Evolutionary conservation across 345 rosid species (phyloP), one percentile per base, ranked within the genome.

Genomic region (Salix brachista): DNA sequence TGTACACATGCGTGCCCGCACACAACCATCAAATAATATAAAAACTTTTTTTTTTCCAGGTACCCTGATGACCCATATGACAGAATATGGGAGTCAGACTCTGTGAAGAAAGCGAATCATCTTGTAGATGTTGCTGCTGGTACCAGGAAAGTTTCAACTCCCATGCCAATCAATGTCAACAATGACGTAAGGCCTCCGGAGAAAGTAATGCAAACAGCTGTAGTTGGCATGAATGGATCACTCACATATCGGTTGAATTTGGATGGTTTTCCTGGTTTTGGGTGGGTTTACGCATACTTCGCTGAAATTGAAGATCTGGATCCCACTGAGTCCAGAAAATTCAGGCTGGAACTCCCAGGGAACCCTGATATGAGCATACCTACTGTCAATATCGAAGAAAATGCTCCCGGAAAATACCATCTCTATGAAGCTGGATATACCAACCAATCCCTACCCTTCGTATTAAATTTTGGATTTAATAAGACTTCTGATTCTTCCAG

Each of bases 121-220:
- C 94, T 94, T 50, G 99, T 96, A 19, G 98, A 96, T 86, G 98
- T 96, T 73, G 98, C 99, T 70, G 82, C 83, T 68, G 99, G 99
- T 74, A 96, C 99, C 25, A 69, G 60, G 83, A 84, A 82, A 73
- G 88, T 96, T 42, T 94, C 97, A 9, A 96, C 99, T 41, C 56
- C 74, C 70, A 69, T 70, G 83, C 87, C 97, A 1, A 90, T 96
- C 1, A 86, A 84, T 76, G 77, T 80, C 10, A 68, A 74, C 76
- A 80, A 37, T 41, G 65, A 76, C 41, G 91, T 88, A 50, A 83
- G 65, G 85, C 91, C 99, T n/a, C 99, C 99, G 74, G 75, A 88
- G 84, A 96, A 86, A 86, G 97, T 96, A 78, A 96, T 96, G 98
- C 99, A 94, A 88, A 94, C 98, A 41, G 99, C 99, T 77, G 99